Base-by-base conservation (phyloP, 176 grass and related monocot species). In the Musa acuminata region DNA sequence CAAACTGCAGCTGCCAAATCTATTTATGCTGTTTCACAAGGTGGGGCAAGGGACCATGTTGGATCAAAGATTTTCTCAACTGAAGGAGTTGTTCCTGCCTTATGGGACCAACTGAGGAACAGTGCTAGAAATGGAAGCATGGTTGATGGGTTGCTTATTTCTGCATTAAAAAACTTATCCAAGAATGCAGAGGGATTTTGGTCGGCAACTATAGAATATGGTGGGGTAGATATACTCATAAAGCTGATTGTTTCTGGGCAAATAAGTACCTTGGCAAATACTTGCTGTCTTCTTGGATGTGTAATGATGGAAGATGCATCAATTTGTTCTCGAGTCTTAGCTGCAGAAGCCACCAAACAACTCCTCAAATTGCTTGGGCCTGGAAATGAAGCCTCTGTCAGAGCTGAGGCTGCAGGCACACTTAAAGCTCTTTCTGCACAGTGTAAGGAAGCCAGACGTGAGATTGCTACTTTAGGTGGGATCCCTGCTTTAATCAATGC, bases 401-500 rank as follows among this genome's bases (percentile, higher is more conserved):
- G 96, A 84, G 96, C 91, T 77, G 96, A 99, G 80, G 88, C 96
- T 22, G 96, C 96, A 82, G 91, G 91, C 35, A 79, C 91, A 76
- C 88, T 99, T 55, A 99, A 91, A 80, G 85, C 89, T 62, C 88
- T 99, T 82, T 99, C 96, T 82, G 83, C 86, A 84, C 84, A 95
- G 83, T 91, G 91, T 78, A 99, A 95, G 87, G 96, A 99, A 82
- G 96, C 96, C 73, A 88, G 88, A 49, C 90, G 79, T 64, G 88
- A 99, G 73, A 94, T 99, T 84, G 91, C 88, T 80, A 99, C 85
- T 81, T 89, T 83, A 86, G 95, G 89, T 84, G 96, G 96, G 23
- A 99, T 99, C 67, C 96, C 96, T 79, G 78, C 91, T 86, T 83
- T 99, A 60, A 99, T 99, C 81, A 99, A 99, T 89, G 96, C 96